Conservation (phyloP, 2,329 filamentous ascomycete species). For the Pseudogymnoascus sp. region DNA sequence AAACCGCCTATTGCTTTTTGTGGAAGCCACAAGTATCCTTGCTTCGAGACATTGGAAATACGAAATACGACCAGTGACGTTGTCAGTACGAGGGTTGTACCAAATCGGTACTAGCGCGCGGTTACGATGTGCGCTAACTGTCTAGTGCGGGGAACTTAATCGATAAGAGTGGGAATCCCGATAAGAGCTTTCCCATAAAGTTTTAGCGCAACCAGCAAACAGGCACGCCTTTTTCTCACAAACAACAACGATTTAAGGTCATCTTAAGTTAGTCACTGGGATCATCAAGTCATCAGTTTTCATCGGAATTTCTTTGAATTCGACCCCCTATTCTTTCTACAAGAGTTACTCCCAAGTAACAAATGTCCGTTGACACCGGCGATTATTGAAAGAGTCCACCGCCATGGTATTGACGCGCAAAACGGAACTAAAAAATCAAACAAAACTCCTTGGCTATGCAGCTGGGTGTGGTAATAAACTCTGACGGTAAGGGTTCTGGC, state of each 20-base stretch:
- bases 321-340: neutral
- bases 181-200: slow-evolving; percentile 1
- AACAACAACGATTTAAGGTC: neutral
- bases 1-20: neutral
- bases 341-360: neutral
- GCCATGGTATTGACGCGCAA: slow-evolving; percentile 1
- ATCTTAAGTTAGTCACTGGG: neutral
- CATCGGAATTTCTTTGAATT: slow-evolving; percentile 3
- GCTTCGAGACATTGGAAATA: neutral
- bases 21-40: neutral
- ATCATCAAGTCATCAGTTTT: neutral
- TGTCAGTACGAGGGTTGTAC: neutral
- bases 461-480: slow-evolving; percentile 3
- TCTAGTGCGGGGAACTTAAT: neutral
- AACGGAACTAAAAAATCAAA: slow-evolving; percentile 3
- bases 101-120: neutral
- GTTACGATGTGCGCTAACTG: neutral
- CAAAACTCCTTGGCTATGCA: slow-evolving; percentile 4
- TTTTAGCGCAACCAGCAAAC: slow-evolving; percentile 1
- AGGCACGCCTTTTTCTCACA: neutral
- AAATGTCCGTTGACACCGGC: neutral
- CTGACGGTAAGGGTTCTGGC: slow-evolving; percentile 2
- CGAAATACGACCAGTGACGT: slow-evolving; percentile 1
- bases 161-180: neutral
- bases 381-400: slow-evolving; percentile 1